These are phyloP conservation scores for Iris macrosiphon DNA, from an alignment of 106 monocot genomes.

Conservation along the genomic window DNA sequence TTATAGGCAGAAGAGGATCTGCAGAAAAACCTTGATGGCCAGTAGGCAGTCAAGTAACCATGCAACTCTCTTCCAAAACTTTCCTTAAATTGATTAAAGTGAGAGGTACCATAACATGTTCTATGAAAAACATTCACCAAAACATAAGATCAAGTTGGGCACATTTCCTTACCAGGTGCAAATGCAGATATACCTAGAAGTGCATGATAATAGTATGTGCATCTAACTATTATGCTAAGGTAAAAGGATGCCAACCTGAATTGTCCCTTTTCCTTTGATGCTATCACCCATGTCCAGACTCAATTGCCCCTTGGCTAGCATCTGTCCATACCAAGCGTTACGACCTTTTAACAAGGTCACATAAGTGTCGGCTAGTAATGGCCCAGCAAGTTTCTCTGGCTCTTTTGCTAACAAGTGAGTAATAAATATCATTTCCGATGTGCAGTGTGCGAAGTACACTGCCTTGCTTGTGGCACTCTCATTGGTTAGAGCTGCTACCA, in stretches of 20 bases:
- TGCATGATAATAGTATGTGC: too few species aligned
- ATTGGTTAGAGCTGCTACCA: slow-evolving; percentile 90
- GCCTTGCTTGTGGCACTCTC: slow-evolving; percentile 96
- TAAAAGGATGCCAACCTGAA: slow-evolving; percentile 50
- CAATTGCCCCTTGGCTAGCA: slow-evolving; percentile 78
- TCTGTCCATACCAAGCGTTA: slow-evolving; percentile 92
- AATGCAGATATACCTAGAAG: too few species aligned
- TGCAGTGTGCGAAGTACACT: slow-evolving; percentile 92
- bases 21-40: neutral
- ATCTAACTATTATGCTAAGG: neutral
- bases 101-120: too few species aligned
- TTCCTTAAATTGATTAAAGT: too few species aligned
- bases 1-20: too few species aligned
- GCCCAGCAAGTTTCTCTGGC: slow-evolving; percentile 93
- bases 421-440: slow-evolving; percentile 98
- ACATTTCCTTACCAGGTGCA: too few species aligned
- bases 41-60: neutral
- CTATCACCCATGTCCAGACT: slow-evolving; percentile 90
- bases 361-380: slow-evolving; percentile 88
- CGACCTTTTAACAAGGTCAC: slow-evolving; percentile 89
- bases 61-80: too few species aligned
- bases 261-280: slow-evolving; percentile 94
- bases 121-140: too few species aligned
- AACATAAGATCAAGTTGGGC: too few species aligned
- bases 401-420: slow-evolving; percentile 80